Base-by-base conservation (phyloP, 345 rosid genomes). In the Bretschneidera sinensis region DNA sequence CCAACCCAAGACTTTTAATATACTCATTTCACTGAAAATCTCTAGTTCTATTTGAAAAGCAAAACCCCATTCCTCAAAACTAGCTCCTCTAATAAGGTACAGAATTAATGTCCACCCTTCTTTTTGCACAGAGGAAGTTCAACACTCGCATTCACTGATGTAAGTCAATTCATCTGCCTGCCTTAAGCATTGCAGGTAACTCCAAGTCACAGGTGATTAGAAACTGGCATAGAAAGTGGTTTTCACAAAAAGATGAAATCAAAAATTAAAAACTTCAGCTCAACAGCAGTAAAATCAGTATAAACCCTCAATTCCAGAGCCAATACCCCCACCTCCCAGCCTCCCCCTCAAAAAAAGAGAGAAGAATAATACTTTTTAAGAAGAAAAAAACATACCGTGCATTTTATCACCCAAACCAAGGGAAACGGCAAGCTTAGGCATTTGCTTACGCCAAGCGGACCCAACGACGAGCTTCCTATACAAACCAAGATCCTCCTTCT, bases 391-490 rank as follows among this genome's bases (percentile, higher is more conserved):
- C 65, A 71, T 90, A 94, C 99, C 99, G 45, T 97, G 95, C 97
- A 90, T 91, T 80, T 86, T 72, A 72, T 81, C 89, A 65, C 89
- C 96, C 71, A 94, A 72, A 19, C 97, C 99, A 64, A 94, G 96
- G 0, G 89, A 94, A 58, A 94, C 78, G 5, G 99, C 99, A 57
- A 94, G 95, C 74, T 85, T 94, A 2, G 99, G 99, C 99, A 94
- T 90, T 84, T 94, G 99, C 77, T 86, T 94, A 43, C 99, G 85
- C 99, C 99, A 88, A 0, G 99, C 96, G 2, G 99, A 94, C 43
- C 86, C 92, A 53, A 90, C 82, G 0, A 94, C 97, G 43, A 94
- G 99, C 82, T 86, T 94, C 76, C 99, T 66, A 43, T 90, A 94
- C 56, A 94, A 71, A 62, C 70, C 73, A 19, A 94, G 79, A 67